Percentiles rank a stretch among this genome's conserved stretches.
These are phyloP conservation scores for Copromyces sp. DNA, from an alignment of 495 filamentous ascomycete species.

Conservation along the genomic window DNA sequence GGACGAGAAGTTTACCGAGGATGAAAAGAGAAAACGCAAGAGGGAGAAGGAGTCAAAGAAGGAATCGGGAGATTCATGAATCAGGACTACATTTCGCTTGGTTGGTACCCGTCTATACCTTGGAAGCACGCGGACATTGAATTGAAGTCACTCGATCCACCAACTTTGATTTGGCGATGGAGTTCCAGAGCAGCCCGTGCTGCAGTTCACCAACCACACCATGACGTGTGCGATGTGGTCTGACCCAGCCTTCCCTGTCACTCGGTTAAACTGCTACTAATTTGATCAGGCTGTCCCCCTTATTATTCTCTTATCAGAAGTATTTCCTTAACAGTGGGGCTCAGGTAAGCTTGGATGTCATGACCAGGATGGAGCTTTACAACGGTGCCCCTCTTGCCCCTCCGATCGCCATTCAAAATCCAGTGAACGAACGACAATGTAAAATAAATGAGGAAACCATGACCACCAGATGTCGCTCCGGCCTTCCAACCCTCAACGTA, in stretches of 20 bases:
- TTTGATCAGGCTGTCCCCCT: fast-evolving
- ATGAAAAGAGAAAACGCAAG: slow-evolving; percentile 32
- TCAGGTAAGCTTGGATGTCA: background rate
- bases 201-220: background rate
- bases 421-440: background rate
- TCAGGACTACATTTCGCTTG: background rate
- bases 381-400: background rate
- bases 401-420: background rate
- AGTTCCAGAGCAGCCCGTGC: background rate
- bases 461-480: background rate
- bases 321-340: background rate
- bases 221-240: background rate
- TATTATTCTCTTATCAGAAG: background rate
- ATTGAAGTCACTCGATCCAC: background rate
- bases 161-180: background rate
- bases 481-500: background rate
- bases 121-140: background rate
- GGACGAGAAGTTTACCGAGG: slow-evolving; percentile 40
- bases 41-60: slow-evolving; percentile 5
- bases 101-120: background rate
- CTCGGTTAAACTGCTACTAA: background rate
- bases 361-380: background rate
- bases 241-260: background rate
- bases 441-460: background rate
- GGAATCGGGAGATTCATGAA: background rate